Evolutionary conservation across 495 filamentous ascomycete genomes (phyloP).

Genomic region (Penicillium daleae): DNA sequence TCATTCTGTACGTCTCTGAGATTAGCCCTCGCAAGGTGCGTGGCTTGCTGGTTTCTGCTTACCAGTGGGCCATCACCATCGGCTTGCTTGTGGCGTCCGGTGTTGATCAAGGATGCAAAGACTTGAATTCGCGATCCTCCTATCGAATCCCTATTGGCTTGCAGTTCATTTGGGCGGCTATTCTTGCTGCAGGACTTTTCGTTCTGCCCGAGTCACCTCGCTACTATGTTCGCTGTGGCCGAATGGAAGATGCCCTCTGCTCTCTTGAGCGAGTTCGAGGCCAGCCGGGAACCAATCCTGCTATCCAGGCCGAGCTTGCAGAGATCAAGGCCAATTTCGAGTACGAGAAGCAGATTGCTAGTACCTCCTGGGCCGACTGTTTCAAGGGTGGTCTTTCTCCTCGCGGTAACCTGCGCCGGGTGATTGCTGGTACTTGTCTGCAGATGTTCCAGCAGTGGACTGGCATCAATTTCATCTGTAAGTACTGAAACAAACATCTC

Average conservation of each 20-base stretch:
- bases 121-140: conserved; percentile 58
- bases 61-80: conserved; percentile 72
- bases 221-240: conserved; percentile 60
- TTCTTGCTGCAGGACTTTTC: conserved; percentile 65
- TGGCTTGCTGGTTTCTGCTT: conserved; percentile 66
- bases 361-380: conserved; percentile 60
- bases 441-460: conserved; percentile 81
- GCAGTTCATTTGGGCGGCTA: conserved; percentile 69
- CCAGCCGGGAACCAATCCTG: conserved; percentile 55
- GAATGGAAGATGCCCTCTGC: conserved; percentile 38
- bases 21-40: conserved; percentile 61
- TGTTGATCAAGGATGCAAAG: conserved; percentile 67
- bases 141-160: conserved; percentile 71
- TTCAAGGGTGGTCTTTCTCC: conserved; percentile 60
- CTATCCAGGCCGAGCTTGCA: conserved; percentile 68
- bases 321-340: conserved; percentile 75
- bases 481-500: not conserved
- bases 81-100: conserved; percentile 72
- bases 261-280: conserved; percentile 47
- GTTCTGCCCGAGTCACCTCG: conserved; percentile 76
- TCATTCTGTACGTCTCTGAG: conserved; percentile 74
- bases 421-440: conserved; percentile 66
- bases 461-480: conserved; percentile 72
- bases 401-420: conserved; percentile 62
- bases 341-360: conserved; percentile 60